These are phyloP conservation scores for Xylaria cubensis DNA, from an alignment of 495 filamentous ascomycete species.

Conservation along the genomic window DNA sequence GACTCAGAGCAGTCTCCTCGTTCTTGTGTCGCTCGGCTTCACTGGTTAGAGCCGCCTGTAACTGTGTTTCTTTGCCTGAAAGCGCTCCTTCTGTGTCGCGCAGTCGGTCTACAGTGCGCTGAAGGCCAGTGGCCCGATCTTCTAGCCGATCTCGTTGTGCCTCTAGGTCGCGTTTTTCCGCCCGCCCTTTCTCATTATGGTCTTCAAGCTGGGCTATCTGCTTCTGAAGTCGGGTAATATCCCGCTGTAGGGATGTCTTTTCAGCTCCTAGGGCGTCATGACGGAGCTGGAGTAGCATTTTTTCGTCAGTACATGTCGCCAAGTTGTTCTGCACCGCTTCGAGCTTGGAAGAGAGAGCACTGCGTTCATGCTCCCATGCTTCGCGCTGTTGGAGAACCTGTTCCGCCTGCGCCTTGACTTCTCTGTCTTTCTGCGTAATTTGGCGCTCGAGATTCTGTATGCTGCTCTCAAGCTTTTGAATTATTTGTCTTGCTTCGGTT, in stretches of 20 bases:
- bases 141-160: background rate
- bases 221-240: background rate
- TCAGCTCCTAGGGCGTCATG: background rate
- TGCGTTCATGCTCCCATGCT: background rate
- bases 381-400: background rate
- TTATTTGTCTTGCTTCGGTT: conserved; percentile 45
- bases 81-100: background rate
- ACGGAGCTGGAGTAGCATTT: background rate
- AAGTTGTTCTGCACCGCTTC: background rate
- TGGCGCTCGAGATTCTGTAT: conserved; percentile 50
- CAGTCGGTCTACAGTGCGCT: background rate
- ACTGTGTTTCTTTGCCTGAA: conserved; percentile 40
- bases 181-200: background rate
- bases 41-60: background rate
- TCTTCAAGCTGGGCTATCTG: background rate
- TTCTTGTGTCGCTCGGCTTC: conserved; percentile 45
- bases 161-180: background rate
- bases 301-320: background rate
- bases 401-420: conserved; percentile 40
- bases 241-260: background rate
- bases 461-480: conserved; percentile 69
- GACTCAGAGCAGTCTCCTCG: background rate
- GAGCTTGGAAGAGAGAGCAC: conserved; percentile 2
- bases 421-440: conserved; percentile 38
- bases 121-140: background rate